A percentile compares a stretch with the other conserved stretches of the same genome.
These are phyloP conservation scores for Suhomyces kilbournensis DNA, from an alignment of 805 yeast species.

Conservation along the genomic window DNA sequence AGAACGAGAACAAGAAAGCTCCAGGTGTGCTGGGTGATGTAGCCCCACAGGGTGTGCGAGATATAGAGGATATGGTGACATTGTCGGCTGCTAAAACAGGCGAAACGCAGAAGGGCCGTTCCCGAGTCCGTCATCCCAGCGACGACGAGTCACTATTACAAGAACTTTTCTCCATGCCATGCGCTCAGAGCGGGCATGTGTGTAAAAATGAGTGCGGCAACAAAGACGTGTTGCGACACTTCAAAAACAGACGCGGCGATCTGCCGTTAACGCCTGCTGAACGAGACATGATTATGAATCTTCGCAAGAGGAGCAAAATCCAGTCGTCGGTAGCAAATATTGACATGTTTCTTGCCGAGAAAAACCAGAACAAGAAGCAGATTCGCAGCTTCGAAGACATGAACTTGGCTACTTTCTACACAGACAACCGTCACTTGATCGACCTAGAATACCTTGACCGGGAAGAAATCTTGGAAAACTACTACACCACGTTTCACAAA, in stretches of 20 bases:
- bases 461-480: slow-evolving; percentile 16
- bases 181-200: slow-evolving; percentile 1
- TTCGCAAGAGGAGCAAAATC: slow-evolving; percentile 7
- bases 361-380: background rate
- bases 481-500: slow-evolving; percentile 37
- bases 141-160: background rate
- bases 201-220: slow-evolving; percentile 4
- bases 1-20: slow-evolving; percentile 10
- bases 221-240: slow-evolving; percentile 2
- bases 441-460: slow-evolving; percentile 13
- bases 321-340: slow-evolving; percentile 4
- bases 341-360: slow-evolving; percentile 3
- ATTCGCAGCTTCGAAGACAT: slow-evolving; percentile 4
- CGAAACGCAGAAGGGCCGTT: slow-evolving; percentile 4
- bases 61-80: slow-evolving; percentile 13
- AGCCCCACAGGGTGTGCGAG: slow-evolving; percentile 4
- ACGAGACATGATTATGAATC: background rate
- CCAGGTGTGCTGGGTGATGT: background rate
- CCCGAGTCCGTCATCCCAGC: background rate
- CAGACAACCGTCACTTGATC: slow-evolving; percentile 15
- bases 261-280: background rate
- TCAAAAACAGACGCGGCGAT: background rate
- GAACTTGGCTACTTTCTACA: slow-evolving; percentile 1
- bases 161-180: slow-evolving; percentile 4
- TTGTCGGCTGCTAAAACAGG: background rate